These are phyloP conservation scores for Cinnamomum chago DNA, from an alignment of 164 flowering plant species.

Conservation along the genomic window DNA sequence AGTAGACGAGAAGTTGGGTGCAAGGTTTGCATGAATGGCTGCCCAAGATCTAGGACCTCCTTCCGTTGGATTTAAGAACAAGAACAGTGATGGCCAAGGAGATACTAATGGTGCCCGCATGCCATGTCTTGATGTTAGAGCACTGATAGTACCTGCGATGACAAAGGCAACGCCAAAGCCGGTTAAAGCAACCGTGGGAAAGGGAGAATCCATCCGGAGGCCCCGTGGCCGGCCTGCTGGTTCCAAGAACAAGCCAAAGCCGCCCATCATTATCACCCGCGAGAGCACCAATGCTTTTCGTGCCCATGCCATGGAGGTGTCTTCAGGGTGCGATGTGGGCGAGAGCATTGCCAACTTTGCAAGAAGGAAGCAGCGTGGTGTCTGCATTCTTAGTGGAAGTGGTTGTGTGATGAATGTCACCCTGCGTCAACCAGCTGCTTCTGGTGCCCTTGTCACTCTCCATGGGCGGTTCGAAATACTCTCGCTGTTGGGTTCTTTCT, in stretches of 20 bases:
- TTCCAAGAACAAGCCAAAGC: conserved; percentile 89
- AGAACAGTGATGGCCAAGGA: conserved; percentile 17
- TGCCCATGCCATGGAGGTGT: conserved; percentile 86
- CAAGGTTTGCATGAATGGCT: conserved; percentile 37
- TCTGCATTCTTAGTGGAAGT: conserved; percentile 62
- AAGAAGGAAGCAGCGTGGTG: conserved; percentile 59
- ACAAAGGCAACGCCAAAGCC: conserved; percentile 9
- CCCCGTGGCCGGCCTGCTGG: conserved; percentile 87
- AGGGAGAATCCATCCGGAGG: conserved; percentile 41
- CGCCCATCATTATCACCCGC: conserved; percentile 71
- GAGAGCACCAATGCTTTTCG: conserved; percentile 73
- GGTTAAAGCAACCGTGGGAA: conserved; percentile 11
- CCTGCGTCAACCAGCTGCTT: conserved; percentile 56
- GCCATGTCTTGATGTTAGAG: conserved; percentile 21
- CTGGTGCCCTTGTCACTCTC: conserved; percentile 68
- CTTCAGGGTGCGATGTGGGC: conserved; percentile 69
- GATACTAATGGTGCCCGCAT: conserved; percentile 24
- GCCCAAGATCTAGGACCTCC: conserved; percentile 32
- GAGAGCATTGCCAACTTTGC: conserved; percentile 66
- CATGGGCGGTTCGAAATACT: conserved; percentile 87
- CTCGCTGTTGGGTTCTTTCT: conserved; percentile 65
- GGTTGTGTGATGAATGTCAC: conserved; percentile 82
- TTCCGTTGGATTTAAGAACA: conserved; percentile 13
- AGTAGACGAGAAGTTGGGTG: neutral
- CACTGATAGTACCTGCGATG: conserved; percentile 23